Conservation (phyloP, 139 green algal genomes). For the Tetradesmus obliquus region DNA sequence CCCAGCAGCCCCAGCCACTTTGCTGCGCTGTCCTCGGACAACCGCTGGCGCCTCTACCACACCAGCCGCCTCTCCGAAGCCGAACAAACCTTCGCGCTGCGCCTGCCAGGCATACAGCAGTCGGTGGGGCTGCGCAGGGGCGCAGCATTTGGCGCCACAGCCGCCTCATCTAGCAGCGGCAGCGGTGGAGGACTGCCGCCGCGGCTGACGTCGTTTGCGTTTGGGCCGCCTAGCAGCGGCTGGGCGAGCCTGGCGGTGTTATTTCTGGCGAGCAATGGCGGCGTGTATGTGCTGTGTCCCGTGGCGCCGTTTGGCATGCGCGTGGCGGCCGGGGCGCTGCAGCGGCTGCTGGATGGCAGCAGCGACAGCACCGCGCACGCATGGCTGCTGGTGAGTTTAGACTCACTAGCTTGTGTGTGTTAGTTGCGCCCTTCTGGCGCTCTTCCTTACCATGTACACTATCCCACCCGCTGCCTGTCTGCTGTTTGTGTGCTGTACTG, state of each 20-base stretch:
- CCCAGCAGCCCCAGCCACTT: slow-evolving; percentile 44
- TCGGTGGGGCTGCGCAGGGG: background rate
- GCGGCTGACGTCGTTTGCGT: slow-evolving; percentile 36
- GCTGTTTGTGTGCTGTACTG: too few species aligned
- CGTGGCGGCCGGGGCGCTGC: slow-evolving; percentile 4
- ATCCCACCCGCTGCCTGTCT: too few species aligned
- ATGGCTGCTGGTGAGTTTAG: slow-evolving; percentile 37
- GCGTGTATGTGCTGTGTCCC: slow-evolving; percentile 45
- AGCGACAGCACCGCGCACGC: slow-evolving; percentile 20
- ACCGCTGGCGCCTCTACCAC: slow-evolving; percentile 45
- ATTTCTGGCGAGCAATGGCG: slow-evolving; percentile 36
- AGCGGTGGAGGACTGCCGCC: background rate
- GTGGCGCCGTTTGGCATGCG: slow-evolving; percentile 49
- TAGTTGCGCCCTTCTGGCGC: background rate
- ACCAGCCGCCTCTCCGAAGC: slow-evolving; percentile 3
- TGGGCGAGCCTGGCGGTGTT: slow-evolving; percentile 40
- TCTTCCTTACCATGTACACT: too few species aligned
- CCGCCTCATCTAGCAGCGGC: background rate
- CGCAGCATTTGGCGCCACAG: background rate
- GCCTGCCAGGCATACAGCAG: background rate
- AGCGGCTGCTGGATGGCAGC: slow-evolving; percentile 16
- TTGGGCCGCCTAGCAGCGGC: background rate
- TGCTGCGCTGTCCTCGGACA: slow-evolving; percentile 41
- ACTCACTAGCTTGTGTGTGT: too few species aligned
- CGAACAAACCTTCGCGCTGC: slow-evolving; percentile 44